Evolutionary conservation across 2,329 filamentous ascomycete genomes (phyloP).

Genomic region (Colletotrichum falcatum): DNA sequence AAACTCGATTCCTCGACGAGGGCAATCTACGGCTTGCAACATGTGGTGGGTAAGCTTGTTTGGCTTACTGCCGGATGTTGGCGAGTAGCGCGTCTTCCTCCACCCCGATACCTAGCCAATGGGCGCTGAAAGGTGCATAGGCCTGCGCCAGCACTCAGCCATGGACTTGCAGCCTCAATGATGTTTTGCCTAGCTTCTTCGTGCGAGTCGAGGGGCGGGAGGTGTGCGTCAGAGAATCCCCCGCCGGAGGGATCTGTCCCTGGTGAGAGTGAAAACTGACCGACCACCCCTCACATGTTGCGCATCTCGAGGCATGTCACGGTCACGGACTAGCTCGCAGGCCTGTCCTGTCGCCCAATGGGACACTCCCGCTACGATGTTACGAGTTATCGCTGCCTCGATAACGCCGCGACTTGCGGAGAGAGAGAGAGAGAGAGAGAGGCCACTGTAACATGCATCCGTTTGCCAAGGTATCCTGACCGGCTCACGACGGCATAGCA

Average conservation of each 20-base stretch:
- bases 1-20: neutral
- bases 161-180: neutral
- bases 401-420: conserved; percentile 11
- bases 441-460: neutral
- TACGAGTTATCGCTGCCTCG: conserved; percentile 24
- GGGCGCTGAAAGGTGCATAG: neutral
- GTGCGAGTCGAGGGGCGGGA: neutral
- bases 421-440: conserved; percentile 13
- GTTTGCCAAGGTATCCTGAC: conserved; percentile 12
- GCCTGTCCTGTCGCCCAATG: conserved; percentile 29
- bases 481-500: conserved; percentile 5
- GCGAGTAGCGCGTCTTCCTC: neutral
- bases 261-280: too few relatives aligned
- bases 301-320: too few relatives aligned
- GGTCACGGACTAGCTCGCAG: too few relatives aligned
- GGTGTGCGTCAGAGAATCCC: neutral
- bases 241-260: neutral
- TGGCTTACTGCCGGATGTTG: neutral
- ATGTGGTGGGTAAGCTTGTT: neutral
- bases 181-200: neutral
- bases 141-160: neutral
- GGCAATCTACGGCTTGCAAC: neutral
- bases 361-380: neutral
- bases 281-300: neutral
- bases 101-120: neutral